Evolutionary conservation across 1,139 yeast species (phyloP).

Genomic region (Saccharomyces hybrid): DNA sequence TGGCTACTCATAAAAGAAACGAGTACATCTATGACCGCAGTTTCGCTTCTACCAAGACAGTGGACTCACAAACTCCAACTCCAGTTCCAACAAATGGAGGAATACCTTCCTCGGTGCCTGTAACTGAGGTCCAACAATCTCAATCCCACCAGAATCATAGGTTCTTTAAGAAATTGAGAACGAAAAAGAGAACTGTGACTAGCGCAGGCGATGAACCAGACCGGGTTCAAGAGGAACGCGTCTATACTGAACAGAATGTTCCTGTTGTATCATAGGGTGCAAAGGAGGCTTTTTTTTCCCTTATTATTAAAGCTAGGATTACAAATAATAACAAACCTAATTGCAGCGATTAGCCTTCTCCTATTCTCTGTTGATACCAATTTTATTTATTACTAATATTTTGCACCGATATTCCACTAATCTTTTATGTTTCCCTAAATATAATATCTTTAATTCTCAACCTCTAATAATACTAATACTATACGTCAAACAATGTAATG

Average conservation of each 20-base stretch:
- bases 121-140: not conserved
- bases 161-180: not conserved
- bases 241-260: not conserved
- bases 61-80: conserved; percentile 4
- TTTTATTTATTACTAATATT: not conserved
- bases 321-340: not conserved
- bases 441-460: not conserved
- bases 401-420: not conserved
- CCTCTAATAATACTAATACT: not conserved
- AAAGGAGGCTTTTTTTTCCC: not conserved
- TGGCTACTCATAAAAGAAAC: not conserved
- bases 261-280: not conserved
- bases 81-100: conserved; percentile 1
- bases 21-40: not conserved
- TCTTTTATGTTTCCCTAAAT: not conserved
- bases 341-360: not conserved
- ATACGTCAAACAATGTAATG: not conserved
- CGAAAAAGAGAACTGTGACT: not conserved
- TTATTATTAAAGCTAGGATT: not conserved
- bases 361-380: not conserved
- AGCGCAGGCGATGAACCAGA: not conserved
- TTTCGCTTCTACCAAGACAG: not conserved
- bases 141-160: not conserved
- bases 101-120: not conserved
- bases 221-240: not conserved